Evolutionary conservation across 192 early-diverging fungal species (phyloP), one percentile per base, ranked within the genome.

Genomic region (Polychytrium aggregatum): DNA sequence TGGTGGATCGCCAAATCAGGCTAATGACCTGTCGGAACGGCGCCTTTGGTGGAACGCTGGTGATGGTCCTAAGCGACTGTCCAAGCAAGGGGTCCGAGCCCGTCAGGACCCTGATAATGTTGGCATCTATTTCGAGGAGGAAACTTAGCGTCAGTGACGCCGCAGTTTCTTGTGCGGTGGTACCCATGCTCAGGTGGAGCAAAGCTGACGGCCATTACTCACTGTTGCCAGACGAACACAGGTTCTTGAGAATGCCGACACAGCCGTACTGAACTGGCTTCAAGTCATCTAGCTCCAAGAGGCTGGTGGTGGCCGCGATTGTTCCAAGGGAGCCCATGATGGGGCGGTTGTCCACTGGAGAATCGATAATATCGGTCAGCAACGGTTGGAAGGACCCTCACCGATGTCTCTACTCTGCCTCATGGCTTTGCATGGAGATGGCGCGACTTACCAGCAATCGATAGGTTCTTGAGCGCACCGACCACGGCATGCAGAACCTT

Each of bases 401-500:
- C n/a, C n/a, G n/a, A n/a, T n/a, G n/a, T n/a, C n/a, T n/a, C n/a
- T n/a, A n/a, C n/a, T n/a, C n/a, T n/a, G n/a, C n/a, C n/a, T n/a
- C n/a, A n/a, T 44, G 36, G 30, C n/a, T 57, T 9, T 29, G 27
- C 49, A 10, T 50, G 1, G 35, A 47, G 2, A 0, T 8, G 13
- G 24, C 0, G 22, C 34, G 22, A 13, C 55, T 31, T 47, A 62
- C 61, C 59, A 6, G 73, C 62, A 21, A 76, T 48, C 2, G 70
- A 62, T 30, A 76, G 40, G 53, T 76, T 76, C 52, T 72, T 76
- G 21, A 76, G 53, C 5, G 73, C 62, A 5, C 73, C 73, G 24
- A 73, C 53, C 8, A 67, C 67, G 6, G 70, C 73, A 62, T 76
- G 73, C 13, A 76, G 41, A 3, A 76, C 67, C 44, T 73, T 71